Percentiles rank a stretch among this genome's conserved stretches.
Conservation (phyloP, 202 grass and related monocot genomes). For the Eragrostis tef region DNA sequence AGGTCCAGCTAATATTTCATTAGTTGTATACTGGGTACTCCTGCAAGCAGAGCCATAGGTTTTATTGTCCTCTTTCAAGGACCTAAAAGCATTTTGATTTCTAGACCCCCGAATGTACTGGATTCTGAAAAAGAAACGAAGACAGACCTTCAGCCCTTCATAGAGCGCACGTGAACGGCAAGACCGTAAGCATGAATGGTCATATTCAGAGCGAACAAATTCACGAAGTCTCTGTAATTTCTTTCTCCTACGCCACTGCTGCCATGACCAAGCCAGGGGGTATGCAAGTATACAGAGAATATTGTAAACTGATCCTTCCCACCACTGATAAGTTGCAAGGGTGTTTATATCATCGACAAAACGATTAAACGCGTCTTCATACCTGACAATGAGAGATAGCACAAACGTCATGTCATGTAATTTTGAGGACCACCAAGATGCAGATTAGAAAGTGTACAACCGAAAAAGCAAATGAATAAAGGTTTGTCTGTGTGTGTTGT, state of each 20-base stretch:
- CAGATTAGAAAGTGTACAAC: conserved; percentile 23
- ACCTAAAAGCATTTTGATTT: background rate
- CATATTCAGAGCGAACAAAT: conserved; percentile 99
- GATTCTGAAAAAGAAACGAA: conserved; percentile 34
- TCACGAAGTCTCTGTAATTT: conserved; percentile 95
- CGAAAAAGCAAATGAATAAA: conserved; percentile 24
- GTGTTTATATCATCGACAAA: conserved; percentile 99
- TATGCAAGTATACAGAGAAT: conserved; percentile 84
- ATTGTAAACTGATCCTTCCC: conserved; percentile 89
- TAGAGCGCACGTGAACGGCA: conserved; percentile 98
- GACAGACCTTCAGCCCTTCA: conserved; percentile 94
- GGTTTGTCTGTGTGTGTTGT: background rate
- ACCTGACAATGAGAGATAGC: conserved; percentile 47
- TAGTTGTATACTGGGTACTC: background rate
- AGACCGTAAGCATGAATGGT: conserved; percentile 95
- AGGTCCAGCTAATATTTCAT: background rate
- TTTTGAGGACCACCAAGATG: conserved; percentile 22
- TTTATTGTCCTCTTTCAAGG: conserved; percentile 15
- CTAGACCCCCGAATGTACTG: background rate
- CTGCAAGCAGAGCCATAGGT: background rate
- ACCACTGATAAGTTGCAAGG: conserved; percentile 97
- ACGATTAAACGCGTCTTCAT: conserved; percentile 91
- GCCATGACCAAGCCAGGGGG: conserved; percentile 97
- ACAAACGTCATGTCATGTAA: conserved; percentile 26
- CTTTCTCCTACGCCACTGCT: conserved; percentile 95